Evolutionary conservation across 2,329 filamentous ascomycete genomes (phyloP).

Genomic region (Fusarium sp.): DNA sequence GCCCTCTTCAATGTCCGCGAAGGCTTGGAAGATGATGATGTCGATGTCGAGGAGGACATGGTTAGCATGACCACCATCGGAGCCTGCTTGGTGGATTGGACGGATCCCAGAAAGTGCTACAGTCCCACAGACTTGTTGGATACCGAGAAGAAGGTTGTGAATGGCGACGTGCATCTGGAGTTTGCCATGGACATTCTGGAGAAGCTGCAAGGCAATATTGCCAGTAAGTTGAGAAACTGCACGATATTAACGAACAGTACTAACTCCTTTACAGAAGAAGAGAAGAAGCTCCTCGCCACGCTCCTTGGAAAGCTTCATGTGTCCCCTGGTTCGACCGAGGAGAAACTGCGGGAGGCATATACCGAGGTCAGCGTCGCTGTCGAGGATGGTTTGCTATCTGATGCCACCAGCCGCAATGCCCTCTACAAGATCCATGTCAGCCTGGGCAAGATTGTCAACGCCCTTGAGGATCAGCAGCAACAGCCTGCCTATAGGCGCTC

Average conservation of each 20-base stretch:
- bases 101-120: slow-evolving; percentile 86
- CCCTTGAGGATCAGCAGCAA: slow-evolving; percentile 61
- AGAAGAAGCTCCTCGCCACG: slow-evolving; percentile 83
- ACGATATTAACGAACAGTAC: slow-evolving; percentile 27
- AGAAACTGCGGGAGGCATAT: slow-evolving; percentile 69
- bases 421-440: slow-evolving; percentile 76
- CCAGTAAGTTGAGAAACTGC: slow-evolving; percentile 66
- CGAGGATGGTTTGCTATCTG: slow-evolving; percentile 69
- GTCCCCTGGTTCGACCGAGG: slow-evolving; percentile 71
- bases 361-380: slow-evolving; percentile 71
- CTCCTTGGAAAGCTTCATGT: slow-evolving; percentile 88
- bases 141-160: slow-evolving; percentile 71
- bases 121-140: slow-evolving; percentile 63
- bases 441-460: slow-evolving; percentile 75
- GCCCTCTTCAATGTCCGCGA: slow-evolving; percentile 80
- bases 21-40: slow-evolving; percentile 79
- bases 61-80: slow-evolving; percentile 83
- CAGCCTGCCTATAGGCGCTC: slow-evolving; percentile 53
- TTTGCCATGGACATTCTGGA: slow-evolving; percentile 84
- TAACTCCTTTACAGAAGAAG: slow-evolving; percentile 72
- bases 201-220: slow-evolving; percentile 73
- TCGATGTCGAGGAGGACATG: slow-evolving; percentile 81
- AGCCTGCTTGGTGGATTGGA: slow-evolving; percentile 92
- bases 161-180: slow-evolving; percentile 83
- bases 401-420: slow-evolving; percentile 72